Conservation (phyloP, 2,329 filamentous ascomycete genomes). For the Scopulariopsis brevicaulis region DNA sequence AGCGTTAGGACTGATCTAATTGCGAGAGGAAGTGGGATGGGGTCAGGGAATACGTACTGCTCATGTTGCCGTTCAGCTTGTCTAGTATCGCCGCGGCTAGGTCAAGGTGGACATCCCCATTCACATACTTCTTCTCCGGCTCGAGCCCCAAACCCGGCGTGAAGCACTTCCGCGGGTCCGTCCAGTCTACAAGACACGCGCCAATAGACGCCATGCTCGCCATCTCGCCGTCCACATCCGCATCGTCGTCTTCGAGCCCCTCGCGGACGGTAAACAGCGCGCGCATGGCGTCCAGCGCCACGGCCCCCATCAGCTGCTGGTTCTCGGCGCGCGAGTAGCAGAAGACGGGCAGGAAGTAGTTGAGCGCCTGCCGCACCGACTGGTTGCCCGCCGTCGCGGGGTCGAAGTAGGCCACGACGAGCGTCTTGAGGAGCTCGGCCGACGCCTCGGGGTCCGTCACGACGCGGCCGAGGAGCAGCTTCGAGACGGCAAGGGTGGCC, state of each 20-base stretch:
- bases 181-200: slow-evolving; percentile 85
- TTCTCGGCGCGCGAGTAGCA: slow-evolving; percentile 78
- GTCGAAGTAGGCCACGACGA: slow-evolving; percentile 83
- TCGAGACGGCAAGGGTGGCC: slow-evolving; percentile 71
- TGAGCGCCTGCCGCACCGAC: slow-evolving; percentile 72
- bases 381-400: slow-evolving; percentile 72
- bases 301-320: slow-evolving; percentile 65
- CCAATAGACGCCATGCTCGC: slow-evolving; percentile 69
- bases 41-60: slow-evolving; percentile 42
- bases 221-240: slow-evolving; percentile 66
- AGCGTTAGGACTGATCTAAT: background rate
- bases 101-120: slow-evolving; percentile 69
- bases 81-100: slow-evolving; percentile 71
- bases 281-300: slow-evolving; percentile 65
- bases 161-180: slow-evolving; percentile 74
- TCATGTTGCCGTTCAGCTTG: slow-evolving; percentile 53
- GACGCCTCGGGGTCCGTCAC: slow-evolving; percentile 58
- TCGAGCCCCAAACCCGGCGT: slow-evolving; percentile 37
- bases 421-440: slow-evolving; percentile 68
- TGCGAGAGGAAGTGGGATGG: background rate
- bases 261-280: slow-evolving; percentile 64
- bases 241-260: slow-evolving; percentile 61
- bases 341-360: slow-evolving; percentile 92
- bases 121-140: slow-evolving; percentile 50
- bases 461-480: slow-evolving; percentile 71